These are phyloP conservation scores for Spencermartinsiella europaea DNA, from an alignment of 805 yeast genomes.

Conservation along the genomic window DNA sequence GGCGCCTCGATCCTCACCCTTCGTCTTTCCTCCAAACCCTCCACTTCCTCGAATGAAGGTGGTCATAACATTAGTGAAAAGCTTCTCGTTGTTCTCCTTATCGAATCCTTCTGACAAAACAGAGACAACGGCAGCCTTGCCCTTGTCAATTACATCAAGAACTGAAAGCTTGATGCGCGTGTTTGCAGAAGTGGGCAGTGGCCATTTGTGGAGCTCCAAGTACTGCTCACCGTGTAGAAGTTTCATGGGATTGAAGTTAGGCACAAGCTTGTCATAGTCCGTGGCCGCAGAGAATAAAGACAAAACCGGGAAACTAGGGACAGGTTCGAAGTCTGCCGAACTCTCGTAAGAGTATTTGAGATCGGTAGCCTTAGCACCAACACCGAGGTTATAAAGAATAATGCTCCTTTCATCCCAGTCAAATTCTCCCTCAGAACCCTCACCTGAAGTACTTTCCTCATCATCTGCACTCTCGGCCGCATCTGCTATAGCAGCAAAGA, in stretches of 20 bases:
- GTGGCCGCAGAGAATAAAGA: constrained; percentile 59
- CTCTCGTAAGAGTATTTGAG: constrained; percentile 77
- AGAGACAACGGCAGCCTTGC: constrained; percentile 72
- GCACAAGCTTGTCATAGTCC: constrained; percentile 52
- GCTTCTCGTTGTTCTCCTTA: constrained; percentile 55
- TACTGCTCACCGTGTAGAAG: constrained; percentile 95
- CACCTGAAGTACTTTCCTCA: constrained; percentile 42
- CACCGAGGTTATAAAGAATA: constrained; percentile 80
- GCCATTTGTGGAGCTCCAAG: constrained; percentile 66
- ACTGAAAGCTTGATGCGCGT: constrained; percentile 61
- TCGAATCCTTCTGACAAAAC: constrained; percentile 69
- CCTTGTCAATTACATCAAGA: constrained; percentile 75
- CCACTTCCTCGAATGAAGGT: constrained; percentile 75
- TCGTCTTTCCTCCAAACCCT: constrained; percentile 43
- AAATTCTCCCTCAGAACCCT: constrained; percentile 45
- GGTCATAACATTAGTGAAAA: constrained; percentile 80
- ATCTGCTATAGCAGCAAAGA: constrained; percentile 46
- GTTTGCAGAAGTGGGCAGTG: constrained; percentile 67
- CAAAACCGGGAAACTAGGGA: constrained; percentile 88
- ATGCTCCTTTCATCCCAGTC: constrained; percentile 62
- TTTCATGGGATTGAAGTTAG: constrained; percentile 82
- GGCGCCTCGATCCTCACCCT: constrained; percentile 53
- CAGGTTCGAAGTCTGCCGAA: constrained; percentile 68
- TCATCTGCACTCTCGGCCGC: constrained; percentile 41
- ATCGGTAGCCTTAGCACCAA: constrained; percentile 79